These are phyloP conservation scores for Tolypocladium paradoxum DNA, from an alignment of 2,329 filamentous ascomycete genomes.

Conservation along the genomic window DNA sequence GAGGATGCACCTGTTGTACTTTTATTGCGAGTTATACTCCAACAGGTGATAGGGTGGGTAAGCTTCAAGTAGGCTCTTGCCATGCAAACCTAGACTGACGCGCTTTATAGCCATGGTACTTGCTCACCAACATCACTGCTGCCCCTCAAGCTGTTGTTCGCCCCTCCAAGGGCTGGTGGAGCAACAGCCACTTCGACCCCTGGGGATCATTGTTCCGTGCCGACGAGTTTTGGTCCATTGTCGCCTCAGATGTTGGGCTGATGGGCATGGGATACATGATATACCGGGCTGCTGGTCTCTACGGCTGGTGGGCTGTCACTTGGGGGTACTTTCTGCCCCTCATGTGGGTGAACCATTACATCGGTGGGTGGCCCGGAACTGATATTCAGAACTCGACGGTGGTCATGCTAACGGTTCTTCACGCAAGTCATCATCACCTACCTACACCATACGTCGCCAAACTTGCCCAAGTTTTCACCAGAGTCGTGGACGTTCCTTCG, in stretches of 20 bases:
- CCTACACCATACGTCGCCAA: constrained; percentile 44
- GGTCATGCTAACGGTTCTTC: no score
- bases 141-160: constrained; percentile 1
- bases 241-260: constrained; percentile 50
- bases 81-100: no score
- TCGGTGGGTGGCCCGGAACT: constrained; percentile 31
- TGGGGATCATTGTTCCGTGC: constrained; percentile 49
- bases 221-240: constrained; percentile 44
- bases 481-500: constrained; percentile 50
- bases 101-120: constrained; percentile 33
- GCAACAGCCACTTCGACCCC: constrained; percentile 48
- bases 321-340: constrained; percentile 55
- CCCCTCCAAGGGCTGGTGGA: constrained; percentile 16
- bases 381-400: no score
- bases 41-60: constrained; percentile 55
- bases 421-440: constrained; percentile 58
- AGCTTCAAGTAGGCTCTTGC: not conserved
- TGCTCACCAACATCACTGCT: constrained; percentile 44
- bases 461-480: constrained; percentile 37
- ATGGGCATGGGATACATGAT: constrained; percentile 37
- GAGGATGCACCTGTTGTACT: constrained; percentile 53
- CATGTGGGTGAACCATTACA: constrained; percentile 61
- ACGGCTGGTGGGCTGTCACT: constrained; percentile 32
- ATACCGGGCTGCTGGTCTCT: constrained; percentile 43
- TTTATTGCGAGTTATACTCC: constrained; percentile 41